Evolutionary conservation across 179 eudicot genomes (phyloP).

Genomic region (Corrigiola litoralis): DNA sequence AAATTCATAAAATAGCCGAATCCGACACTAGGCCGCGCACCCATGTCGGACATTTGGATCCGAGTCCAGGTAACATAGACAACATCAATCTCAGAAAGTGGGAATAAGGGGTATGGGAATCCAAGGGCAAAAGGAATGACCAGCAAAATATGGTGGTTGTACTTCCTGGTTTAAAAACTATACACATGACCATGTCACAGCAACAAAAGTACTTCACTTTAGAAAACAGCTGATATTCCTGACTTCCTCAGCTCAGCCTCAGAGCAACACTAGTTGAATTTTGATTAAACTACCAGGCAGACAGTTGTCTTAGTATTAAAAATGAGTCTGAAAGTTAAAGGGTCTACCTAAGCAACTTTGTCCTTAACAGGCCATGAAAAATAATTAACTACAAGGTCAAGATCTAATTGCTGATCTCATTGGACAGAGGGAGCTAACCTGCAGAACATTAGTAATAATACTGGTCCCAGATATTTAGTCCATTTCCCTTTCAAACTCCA

Average conservation of each 20-base stretch:
- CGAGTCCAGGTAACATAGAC: too few species aligned
- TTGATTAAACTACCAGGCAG: not conserved
- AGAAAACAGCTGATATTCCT: not conserved
- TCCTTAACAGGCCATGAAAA: not conserved
- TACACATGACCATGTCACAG: not conserved
- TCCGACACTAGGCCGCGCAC: too few species aligned
- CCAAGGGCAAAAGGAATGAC: not conserved
- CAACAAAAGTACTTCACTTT: not conserved
- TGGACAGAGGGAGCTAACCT: too few species aligned
- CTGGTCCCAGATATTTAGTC: too few species aligned
- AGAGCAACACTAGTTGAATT: not conserved
- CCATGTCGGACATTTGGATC: too few species aligned
- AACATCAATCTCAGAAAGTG: not conserved
- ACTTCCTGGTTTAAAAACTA: not conserved
- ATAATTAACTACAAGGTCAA: not conserved
- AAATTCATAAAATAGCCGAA: too few species aligned
- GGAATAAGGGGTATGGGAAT: not conserved
- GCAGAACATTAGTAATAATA: too few species aligned
- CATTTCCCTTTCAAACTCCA: too few species aligned
- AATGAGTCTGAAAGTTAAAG: not conserved
- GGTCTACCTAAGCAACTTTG: conserved; percentile 12
- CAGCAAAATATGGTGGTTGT: not conserved
- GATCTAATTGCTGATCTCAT: too few species aligned
- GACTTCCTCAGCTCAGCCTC: not conserved
- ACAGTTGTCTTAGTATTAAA: not conserved